Base-by-base conservation (phyloP, 2,329 filamentous ascomycete genomes). In the Cyclaneusma minus region DNA sequence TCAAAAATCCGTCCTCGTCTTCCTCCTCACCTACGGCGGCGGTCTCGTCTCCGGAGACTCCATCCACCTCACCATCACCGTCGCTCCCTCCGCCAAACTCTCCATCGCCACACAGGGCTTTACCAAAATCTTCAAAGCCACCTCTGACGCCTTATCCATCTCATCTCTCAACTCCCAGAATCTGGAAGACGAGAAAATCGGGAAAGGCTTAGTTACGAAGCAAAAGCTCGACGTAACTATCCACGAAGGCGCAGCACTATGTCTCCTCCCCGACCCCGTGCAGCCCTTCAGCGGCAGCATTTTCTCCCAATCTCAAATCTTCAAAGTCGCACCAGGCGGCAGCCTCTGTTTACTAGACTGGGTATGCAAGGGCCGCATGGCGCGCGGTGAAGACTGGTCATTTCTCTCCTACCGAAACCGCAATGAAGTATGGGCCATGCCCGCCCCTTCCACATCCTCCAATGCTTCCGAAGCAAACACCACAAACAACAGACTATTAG, bases 91-190 rank as follows among this genome's bases (percentile, higher is more conserved):
- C 3, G 75, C 82, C 4, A 74, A 71, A 33, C 65, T 94, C 28
- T 70, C 62, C 39, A 54, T 75, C 18, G 66, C 68, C 32, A 76
- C 70, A 1, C 70, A 75, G 57, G 87, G 87, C 27, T 83, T 84
- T 52, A 95, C 89, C 33, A 98, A 95, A 56, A 73, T 98, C 41
- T 95, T 93, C 65, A 92, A 89, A 47, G 79, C 83, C 1, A 50
- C 67, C 24, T 55, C 58, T 29, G 55, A 64, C 21, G 50, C 68
- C 8, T 23, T 24, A 10, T n/a, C n/a, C n/a, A n/a, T n/a, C n/a
- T n/a, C n/a, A n/a, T n/a, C n/a, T n/a, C n/a, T n/a, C n/a, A n/a
- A n/a, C n/a, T n/a, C n/a, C n/a, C n/a, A n/a, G n/a, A n/a, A n/a
- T n/a, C n/a, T n/a, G n/a, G n/a, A n/a, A n/a, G n/a, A n/a, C n/a